Conservation (phyloP, 495 filamentous ascomycete genomes). For the Hypoxylon intermedium region DNA sequence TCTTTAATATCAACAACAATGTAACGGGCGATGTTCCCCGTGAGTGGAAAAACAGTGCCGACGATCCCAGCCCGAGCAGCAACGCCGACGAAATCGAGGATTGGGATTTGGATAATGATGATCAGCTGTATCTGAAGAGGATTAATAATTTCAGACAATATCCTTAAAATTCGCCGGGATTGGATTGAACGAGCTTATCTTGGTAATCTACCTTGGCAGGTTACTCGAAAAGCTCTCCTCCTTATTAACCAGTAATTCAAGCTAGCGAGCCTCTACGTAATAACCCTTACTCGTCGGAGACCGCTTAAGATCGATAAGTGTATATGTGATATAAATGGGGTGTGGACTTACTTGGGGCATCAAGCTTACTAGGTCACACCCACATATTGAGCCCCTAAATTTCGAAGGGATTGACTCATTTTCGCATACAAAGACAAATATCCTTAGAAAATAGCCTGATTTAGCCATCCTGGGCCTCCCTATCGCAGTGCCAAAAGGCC, state of each 20-base stretch:
- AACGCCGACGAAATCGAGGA: background rate
- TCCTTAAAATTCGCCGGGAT: too few relatives aligned
- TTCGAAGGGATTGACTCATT: background rate
- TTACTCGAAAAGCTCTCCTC: too few relatives aligned
- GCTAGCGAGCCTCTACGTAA: background rate
- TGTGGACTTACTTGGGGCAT: background rate
- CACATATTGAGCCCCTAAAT: background rate
- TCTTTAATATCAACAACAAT: conserved; percentile 1
- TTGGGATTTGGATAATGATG: background rate
- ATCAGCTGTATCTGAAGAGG: background rate
- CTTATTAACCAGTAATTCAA: too few relatives aligned
- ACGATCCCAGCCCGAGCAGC: background rate
- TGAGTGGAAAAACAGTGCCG: background rate
- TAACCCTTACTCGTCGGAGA: background rate
- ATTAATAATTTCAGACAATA: too few relatives aligned
- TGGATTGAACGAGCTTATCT: too few relatives aligned
- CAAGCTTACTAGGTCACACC: background rate
- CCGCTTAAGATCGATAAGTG: background rate
- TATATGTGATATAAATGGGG: background rate
- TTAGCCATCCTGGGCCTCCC: background rate
- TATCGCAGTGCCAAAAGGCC: background rate
- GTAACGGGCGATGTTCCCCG: background rate
- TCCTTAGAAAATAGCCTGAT: background rate
- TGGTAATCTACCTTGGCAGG: too few relatives aligned
- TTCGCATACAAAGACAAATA: background rate